Percentiles rank a stretch among this genome's conserved stretches.
These are phyloP conservation scores for Ophiosphaerella narmari DNA, from an alignment of 2,329 filamentous ascomycete genomes.

Conservation along the genomic window DNA sequence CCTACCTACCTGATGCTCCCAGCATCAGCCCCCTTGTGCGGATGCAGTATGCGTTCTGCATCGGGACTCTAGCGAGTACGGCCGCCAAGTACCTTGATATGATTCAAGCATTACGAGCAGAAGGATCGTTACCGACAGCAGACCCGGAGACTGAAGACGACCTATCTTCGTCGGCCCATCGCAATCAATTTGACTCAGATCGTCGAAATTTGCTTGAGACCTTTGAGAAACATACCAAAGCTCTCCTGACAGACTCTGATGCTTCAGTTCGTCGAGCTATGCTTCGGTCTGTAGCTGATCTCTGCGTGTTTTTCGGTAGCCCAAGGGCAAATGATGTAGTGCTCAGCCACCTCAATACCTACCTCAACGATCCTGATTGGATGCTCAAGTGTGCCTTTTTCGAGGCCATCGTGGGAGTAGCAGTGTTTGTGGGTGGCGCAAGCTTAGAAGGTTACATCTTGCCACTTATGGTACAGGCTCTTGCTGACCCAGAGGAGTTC, in stretches of 20 bases:
- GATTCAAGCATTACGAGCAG: constrained; percentile 83
- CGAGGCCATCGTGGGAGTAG: constrained; percentile 90
- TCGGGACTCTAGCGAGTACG: constrained; percentile 85
- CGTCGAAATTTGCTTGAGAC: constrained; percentile 78
- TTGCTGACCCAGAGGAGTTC: constrained; percentile 91
- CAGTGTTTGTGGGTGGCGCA: constrained; percentile 84
- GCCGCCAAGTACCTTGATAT: constrained; percentile 86
- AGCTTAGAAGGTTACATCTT: constrained; percentile 94
- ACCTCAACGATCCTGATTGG: constrained; percentile 96
- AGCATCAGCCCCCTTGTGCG: constrained; percentile 71
- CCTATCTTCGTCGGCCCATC: constrained; percentile 70
- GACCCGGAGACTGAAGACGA: constrained; percentile 81
- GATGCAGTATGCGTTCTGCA: constrained; percentile 89
- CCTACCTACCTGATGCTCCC: constrained; percentile 57
- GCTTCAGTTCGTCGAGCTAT: constrained; percentile 88
- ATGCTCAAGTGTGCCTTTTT: constrained; percentile 96
- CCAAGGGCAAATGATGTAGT: constrained; percentile 95
- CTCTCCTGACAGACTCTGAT: constrained; percentile 84
- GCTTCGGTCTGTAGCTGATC: constrained; percentile 83
- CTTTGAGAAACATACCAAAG: constrained; percentile 87
- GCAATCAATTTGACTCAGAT: constrained; percentile 86
- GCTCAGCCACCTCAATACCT: constrained; percentile 93
- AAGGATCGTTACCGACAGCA: constrained; percentile 76
- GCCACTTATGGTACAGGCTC: constrained; percentile 91
- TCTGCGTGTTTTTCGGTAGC: constrained; percentile 94